Percentiles rank a stretch among this genome's conserved stretches.
These are phyloP conservation scores for Nitzschia sp. DNA, from an alignment of 108 stramenopile genomes.

Conservation along the genomic window DNA sequence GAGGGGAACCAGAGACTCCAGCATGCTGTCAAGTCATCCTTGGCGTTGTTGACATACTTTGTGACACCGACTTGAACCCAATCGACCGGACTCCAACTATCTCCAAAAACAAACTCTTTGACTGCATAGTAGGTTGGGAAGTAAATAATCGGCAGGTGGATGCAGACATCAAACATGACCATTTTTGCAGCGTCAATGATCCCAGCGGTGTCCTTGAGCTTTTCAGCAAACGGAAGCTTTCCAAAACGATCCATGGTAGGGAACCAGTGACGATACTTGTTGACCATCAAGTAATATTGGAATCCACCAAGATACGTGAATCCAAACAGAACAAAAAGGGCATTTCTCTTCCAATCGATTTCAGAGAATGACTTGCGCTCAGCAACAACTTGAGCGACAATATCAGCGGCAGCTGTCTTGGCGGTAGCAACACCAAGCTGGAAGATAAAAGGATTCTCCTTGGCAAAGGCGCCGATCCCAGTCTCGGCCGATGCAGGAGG, in stretches of 20 bases:
- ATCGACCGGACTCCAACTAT: conserved; percentile 70
- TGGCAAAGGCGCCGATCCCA: conserved; percentile 33
- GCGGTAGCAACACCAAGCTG: conserved; percentile 75
- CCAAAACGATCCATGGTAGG: conserved; percentile 75
- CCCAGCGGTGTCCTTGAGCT: conserved; percentile 75
- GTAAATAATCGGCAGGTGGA: neutral
- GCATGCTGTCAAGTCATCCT: conserved; percentile 81
- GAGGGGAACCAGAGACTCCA: conserved; percentile 79
- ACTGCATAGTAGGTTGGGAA: conserved; percentile 9
- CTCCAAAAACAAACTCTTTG: conserved; percentile 34
- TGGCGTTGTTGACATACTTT: conserved; percentile 72
- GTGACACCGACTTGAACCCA: conserved; percentile 72
- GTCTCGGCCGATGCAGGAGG: too few relatives aligned
- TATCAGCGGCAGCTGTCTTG: conserved; percentile 81
- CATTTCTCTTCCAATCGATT: conserved; percentile 78
- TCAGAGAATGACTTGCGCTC: conserved; percentile 60
- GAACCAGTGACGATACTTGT: conserved; percentile 71
- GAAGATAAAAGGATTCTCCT: conserved; percentile 73
- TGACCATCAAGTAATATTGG: conserved; percentile 86
- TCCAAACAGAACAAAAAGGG: conserved; percentile 80
- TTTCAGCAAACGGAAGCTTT: conserved; percentile 57
- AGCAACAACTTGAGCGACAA: conserved; percentile 78
- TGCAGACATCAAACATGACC: neutral
- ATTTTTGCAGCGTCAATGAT: conserved; percentile 21
- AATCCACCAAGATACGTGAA: conserved; percentile 83